Evolutionary conservation across 176 grass and related monocot genomes (phyloP), one percentile per base, ranked within the genome.

Genomic region (Pharus latifolius): DNA sequence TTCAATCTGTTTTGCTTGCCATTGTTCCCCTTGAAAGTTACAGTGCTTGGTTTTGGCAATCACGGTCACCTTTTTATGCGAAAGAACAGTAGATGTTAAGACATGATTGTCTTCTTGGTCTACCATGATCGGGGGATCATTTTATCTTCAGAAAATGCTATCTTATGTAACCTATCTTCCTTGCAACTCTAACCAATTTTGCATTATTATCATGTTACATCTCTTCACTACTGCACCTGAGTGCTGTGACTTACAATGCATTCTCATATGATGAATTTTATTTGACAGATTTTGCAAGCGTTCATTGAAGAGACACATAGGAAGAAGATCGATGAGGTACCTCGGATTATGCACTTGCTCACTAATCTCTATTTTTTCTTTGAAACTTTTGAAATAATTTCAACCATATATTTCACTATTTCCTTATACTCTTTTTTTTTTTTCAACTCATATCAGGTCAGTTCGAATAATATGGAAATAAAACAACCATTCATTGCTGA

Each of bases 381-480:
- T 41, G 7, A 44, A 42, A 51, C 11, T 30, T 52, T 28, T 38
- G 35, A 31, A 32, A 40, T 31, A 48, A 47, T 26, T 16, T 41
- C 10, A 17, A 32, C 34, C 67, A 37, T 70, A 23, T 40, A 24
- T 79, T 11, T 79, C n/a, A 12, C 5, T 2, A 29, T 49, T 49
- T 13, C 3, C 8, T 45, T 27, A 1, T 11, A 31, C n/a, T 33
- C 49, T 50, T 43, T 1, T 13, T 10, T 17, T 63, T 46, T 51
- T 77, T 50, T 60, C 26, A 72, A 58, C n/a, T n/a, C n/a, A n/a
- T n/a, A n/a, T 49, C 31, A 91, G 88, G 70, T 58, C 59, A 65
- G 19, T 78, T 50, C 45, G 47, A 65, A 67, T 82, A 60, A 38
- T 63, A 40, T 50, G 41, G 74, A 91, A 9, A 8, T 72, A 17